phyloP scores from a whole-genome alignment of 2,329 filamentous ascomycete genomes.

The Talaromyces pinophilus region DNA sequence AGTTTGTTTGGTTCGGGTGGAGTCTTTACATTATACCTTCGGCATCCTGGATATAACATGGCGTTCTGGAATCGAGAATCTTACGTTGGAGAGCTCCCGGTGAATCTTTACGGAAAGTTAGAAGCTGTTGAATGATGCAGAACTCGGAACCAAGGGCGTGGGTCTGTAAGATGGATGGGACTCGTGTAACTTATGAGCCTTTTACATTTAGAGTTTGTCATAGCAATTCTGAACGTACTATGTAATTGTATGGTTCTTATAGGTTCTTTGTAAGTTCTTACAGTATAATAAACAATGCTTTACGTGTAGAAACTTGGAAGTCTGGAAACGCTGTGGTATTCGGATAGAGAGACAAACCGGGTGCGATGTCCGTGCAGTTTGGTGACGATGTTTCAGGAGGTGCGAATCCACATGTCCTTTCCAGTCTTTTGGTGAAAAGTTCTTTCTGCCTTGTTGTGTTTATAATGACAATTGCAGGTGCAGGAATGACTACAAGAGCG shows the following conservation, averaged over 20 bases:
- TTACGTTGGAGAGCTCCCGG: conserved; percentile 6
- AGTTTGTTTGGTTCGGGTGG: conserved; percentile 15
- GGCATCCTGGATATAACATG: conserved; percentile 22
- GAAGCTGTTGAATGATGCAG: neutral
- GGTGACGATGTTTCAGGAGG: neutral
- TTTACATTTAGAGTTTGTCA: neutral
- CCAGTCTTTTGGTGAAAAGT: neutral
- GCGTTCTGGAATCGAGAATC: conserved; percentile 16
- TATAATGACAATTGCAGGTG: neutral
- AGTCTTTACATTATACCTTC: conserved; percentile 22
- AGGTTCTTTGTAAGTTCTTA: neutral
- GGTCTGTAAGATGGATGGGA: neutral
- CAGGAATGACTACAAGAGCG: neutral
- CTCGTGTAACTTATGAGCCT: neutral
- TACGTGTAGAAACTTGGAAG: neutral
- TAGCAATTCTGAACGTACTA: neutral
- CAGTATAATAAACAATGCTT: neutral
- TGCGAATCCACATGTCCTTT: neutral
- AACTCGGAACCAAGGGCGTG: conserved; percentile 2
- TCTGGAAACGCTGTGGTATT: neutral
- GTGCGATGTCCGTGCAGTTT: neutral
- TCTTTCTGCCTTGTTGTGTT: no score
- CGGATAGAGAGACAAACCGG: neutral
- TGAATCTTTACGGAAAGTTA: conserved; percentile 11
- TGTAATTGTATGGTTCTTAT: neutral